Evolutionary conservation across 768 basidiomycete species (phyloP), one percentile per base, ranked within the genome.

Genomic region (Leccinum variicolor): DNA sequence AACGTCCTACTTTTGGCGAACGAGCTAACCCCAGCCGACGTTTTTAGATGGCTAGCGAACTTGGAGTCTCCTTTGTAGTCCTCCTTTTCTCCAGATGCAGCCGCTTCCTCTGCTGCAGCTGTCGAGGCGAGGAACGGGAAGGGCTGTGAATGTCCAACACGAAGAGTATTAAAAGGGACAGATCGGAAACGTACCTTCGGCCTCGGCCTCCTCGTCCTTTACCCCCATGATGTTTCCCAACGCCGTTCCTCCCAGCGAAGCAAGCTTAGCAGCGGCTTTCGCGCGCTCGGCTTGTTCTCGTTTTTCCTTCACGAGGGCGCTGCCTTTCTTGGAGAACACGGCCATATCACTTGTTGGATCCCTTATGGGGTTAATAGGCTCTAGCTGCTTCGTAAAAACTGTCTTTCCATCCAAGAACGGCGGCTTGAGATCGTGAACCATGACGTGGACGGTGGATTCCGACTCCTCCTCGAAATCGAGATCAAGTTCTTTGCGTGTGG

Each of bases 161-260:
- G 77, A 76, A 79, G 66, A 69, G 67, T 62, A 48, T 51, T 17
- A 26, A 61, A 62, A 52, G 57, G 41, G 48, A 57, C 56, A 56
- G 55, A 45, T 56, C 28, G 62, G 62, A 56, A 57, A 80, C 90
- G 75, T 74, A 92, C 90, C 92, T 75, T 93, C 91, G 26, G 92
- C 93, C 62, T 92, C 92, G 13, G 90, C 93, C 61, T 94, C 92
- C 64, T 94, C 92, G 61, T 98, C 94, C 72, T 90, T 91, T 19
- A 98, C 92, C 15, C 97, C 97, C 87, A 97, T 92, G 60, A 98
- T 88, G 70, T 99, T 98, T 19, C 97, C 97, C n/a, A 99, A 79
- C 0, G 89, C 80, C 0, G 95, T 98, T 21, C 97, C 97, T 23
- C 93, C 92, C 14, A 98, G 77, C 0, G 89, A 85, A 19, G 96